Conservation (phyloP, 352 stramenopile species). For the Globisporangium parvum region DNA sequence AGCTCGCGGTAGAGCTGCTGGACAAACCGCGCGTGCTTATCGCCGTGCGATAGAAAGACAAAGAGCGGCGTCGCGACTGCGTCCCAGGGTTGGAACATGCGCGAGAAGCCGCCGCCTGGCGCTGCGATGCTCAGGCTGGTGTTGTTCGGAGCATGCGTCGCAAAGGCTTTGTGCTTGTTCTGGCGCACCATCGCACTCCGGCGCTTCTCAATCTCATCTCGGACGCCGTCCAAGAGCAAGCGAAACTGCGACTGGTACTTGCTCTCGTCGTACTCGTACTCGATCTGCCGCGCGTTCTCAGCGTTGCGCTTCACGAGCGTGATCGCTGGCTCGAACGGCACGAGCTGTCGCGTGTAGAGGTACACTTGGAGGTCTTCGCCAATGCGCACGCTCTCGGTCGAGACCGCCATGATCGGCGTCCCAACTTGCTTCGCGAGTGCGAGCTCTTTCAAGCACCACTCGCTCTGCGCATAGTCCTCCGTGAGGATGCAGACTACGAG, state of each 20-base stretch:
- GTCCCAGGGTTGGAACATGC: slow-evolving; percentile 66
- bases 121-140: slow-evolving; percentile 24
- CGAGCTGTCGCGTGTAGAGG: slow-evolving; percentile 78
- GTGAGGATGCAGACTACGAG: slow-evolving; percentile 69
- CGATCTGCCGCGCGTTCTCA: slow-evolving; percentile 56
- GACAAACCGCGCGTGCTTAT: slow-evolving; percentile 68
- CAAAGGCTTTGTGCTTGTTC: slow-evolving; percentile 23
- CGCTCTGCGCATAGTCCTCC: slow-evolving; percentile 56
- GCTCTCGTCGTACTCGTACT: slow-evolving; percentile 71
- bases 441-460: slow-evolving; percentile 26
- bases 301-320: slow-evolving; percentile 41
- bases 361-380: slow-evolving; percentile 80
- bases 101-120: slow-evolving; percentile 10
- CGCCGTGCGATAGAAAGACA: slow-evolving; percentile 75
- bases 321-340: slow-evolving; percentile 73
- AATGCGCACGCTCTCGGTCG: slow-evolving; percentile 43
- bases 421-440: slow-evolving; percentile 67
- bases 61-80: slow-evolving; percentile 30
- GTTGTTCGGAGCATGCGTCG: neutral
- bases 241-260: slow-evolving; percentile 74
- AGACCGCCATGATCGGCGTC: slow-evolving; percentile 65
- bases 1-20: slow-evolving; percentile 58
- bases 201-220: slow-evolving; percentile 79
- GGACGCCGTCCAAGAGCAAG: slow-evolving; percentile 69
- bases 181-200: slow-evolving; percentile 35